Percentiles rank a stretch among this genome's conserved stretches.
Evolutionary conservation across 768 basidiomycete genomes (phyloP).

Genomic region (Pleurotus djamor): DNA sequence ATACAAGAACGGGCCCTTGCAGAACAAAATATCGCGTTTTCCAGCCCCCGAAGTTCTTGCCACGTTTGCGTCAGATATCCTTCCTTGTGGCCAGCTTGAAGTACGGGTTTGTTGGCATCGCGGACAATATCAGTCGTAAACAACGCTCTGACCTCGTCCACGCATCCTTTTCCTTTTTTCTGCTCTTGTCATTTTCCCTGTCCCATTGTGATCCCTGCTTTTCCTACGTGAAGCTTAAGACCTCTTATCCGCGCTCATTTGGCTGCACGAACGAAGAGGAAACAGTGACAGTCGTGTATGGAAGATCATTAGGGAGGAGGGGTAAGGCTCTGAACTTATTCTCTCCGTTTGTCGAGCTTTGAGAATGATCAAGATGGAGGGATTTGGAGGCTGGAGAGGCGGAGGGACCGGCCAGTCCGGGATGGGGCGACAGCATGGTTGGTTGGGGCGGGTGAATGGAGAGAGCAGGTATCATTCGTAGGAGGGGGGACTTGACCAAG

Average conservation of each 20-base stretch:
- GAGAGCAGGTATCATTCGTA: neutral
- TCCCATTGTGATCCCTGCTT: neutral
- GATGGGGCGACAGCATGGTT: constrained; percentile 28
- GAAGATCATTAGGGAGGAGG: constrained; percentile 68
- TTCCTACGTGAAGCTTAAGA: constrained; percentile 70
- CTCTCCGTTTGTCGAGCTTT: constrained; percentile 9
- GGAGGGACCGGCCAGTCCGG: constrained; percentile 22
- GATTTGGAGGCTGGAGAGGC: neutral
- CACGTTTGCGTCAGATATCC: constrained; percentile 95
- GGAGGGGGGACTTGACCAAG: neutral
- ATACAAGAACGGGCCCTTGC: constrained; percentile 87
- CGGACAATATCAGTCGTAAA: constrained; percentile 87
- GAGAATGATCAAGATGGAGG: constrained; percentile 7
- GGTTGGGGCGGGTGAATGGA: constrained; percentile 14
- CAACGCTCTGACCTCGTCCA: constrained; percentile 91
- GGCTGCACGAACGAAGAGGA: constrained; percentile 82
- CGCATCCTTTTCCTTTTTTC: constrained; percentile 64
- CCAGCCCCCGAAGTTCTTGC: constrained; percentile 98
- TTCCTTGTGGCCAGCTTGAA: constrained; percentile 85
- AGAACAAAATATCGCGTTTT: constrained; percentile 95
- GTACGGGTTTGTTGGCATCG: constrained; percentile 71
- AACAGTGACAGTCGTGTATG: constrained; percentile 66
- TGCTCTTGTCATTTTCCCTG: constrained; percentile 45
- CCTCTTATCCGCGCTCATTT: constrained; percentile 91
- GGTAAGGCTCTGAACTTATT: constrained; percentile 67